Evolutionary conservation across 2,329 filamentous ascomycete species (phyloP).

Genomic region (Arthrobotrys iridis): DNA sequence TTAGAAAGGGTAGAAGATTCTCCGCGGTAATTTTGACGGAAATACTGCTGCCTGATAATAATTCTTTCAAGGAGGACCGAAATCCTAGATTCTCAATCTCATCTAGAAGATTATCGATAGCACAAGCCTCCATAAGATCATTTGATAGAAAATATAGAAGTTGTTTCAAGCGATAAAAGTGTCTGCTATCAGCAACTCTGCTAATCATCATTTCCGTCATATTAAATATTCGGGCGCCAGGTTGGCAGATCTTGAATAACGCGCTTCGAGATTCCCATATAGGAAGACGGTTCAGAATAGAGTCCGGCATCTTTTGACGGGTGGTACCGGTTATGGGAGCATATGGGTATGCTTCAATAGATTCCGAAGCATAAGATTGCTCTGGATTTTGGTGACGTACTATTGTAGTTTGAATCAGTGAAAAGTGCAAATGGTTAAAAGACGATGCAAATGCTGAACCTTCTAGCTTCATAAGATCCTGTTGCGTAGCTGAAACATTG

Average conservation of each 20-base stretch:
- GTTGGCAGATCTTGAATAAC: background rate
- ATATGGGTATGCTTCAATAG: background rate
- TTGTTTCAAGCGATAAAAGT: background rate
- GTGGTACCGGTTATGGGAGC: background rate
- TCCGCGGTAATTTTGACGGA: background rate
- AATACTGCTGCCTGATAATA: background rate
- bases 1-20: background rate
- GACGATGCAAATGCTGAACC: too few species aligned
- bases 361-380: background rate
- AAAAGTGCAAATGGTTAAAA: too few species aligned
- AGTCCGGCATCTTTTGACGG: background rate
- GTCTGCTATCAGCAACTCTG: background rate
- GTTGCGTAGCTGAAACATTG: background rate
- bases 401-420: background rate
- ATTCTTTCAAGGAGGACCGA: background rate
- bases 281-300: background rate
- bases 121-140: background rate
- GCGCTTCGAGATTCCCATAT: background rate
- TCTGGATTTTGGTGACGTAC: background rate
- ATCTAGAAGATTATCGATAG: background rate
- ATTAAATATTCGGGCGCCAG: background rate
- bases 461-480: background rate
- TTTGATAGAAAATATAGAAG: conserved; percentile 8
- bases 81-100: background rate
- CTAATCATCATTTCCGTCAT: background rate